Base-by-base conservation (phyloP, 176 grass and related monocot genomes). In the Carex parvula region DNA sequence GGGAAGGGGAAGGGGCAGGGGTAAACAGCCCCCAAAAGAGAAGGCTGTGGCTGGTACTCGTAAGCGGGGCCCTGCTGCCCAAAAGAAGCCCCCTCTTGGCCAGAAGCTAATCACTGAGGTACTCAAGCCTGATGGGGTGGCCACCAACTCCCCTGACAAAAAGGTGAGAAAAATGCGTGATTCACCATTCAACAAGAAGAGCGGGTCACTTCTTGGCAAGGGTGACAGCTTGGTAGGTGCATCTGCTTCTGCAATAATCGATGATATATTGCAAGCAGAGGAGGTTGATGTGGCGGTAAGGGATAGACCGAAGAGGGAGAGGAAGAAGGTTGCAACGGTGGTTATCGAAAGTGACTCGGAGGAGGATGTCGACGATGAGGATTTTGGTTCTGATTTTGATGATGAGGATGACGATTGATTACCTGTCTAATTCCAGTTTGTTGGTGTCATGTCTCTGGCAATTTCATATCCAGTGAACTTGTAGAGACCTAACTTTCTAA, bases 171-270 rank as follows among this genome's bases (percentile, higher is more conserved):
- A 83, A 66, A 68, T 83, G 63, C 35, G 62, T 0, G 14, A 42
- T 52, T 83, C 60, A 0, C 81, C 81, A 17, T 66, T 83, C 21
- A 83, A 83, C 62, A 83, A 83, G 81, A 83, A 83, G 61, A 83
- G 81, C 6, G 81, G 81, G 5, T 52, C 37, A 3, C 42, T 69
- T 83, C 2, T 53, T 30, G 81, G 26, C 39, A 83, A 68, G 61
- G 63, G 18, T 5, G 24, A 32, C 3, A 52, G 68, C 26, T 32
- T 30, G 8, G 62, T 14, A 14, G 39, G 81, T 32, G 3, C 42
- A 3, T 64, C 44, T 55, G 17, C 50, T 4, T 77, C 73, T 18
- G 7, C 73, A 78, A 6, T 78, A 32, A 78, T 78, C 26, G 22
- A 78, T 78, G 73, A 78, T n/a, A 78, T 78, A 33, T 32, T 57